Base-by-base conservation (phyloP, 2,329 filamentous ascomycete species). In the Beauveria caledonica region DNA sequence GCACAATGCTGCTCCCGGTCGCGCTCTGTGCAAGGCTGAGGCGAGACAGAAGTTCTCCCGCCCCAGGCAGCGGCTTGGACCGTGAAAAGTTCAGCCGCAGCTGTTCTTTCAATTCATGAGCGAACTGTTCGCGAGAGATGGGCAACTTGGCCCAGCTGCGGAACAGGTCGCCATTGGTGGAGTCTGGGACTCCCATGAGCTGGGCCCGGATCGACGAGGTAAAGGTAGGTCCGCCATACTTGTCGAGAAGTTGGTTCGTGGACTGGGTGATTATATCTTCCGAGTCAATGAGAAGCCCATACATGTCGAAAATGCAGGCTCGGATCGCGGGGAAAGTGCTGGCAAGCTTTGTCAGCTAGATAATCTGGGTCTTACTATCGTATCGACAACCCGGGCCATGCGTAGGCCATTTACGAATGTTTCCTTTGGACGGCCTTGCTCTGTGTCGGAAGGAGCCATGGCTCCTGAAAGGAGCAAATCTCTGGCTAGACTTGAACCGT, bases 271-370 rank as follows among this genome's bases (percentile, higher is more conserved):
- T 88, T 62, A 85, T 80, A 69, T 90, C 87, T 73, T 90, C 87
- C 29, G 83, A 84, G 72, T 90, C 81, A 72, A 90, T 86, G 50
- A 90, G 77, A 46, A 90, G 81, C 61, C 87, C 87, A 71, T 90
- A 87, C 86, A 89, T 68, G 75, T 90, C 87, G 72, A 90, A 90
- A 63, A 90, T 83, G 72, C 85, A 88, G 63, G 87, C 87, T 15
- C 45, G 44, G 40, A 42, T 42, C 17, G 40, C 17, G 40, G 40
- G 40, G 45, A 48, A 10, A 42, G 40, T n/a, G 40, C 40, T 42
- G 40, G 40, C 2, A 42, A 42, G 11, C 33, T 9, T 17, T 42
- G 40, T 19, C 7, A 42, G 40, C 40, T n/a, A n/a, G 15, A 17
- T 17, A 42, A 10, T 42, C 17, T 42, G 40, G 39, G 40, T n/a